A percentile compares a stretch with the other conserved stretches of the same genome.
phyloP scores from a whole-genome alignment of 805 yeast genomes.

The Metahyphopichia silvanorum region DNA sequence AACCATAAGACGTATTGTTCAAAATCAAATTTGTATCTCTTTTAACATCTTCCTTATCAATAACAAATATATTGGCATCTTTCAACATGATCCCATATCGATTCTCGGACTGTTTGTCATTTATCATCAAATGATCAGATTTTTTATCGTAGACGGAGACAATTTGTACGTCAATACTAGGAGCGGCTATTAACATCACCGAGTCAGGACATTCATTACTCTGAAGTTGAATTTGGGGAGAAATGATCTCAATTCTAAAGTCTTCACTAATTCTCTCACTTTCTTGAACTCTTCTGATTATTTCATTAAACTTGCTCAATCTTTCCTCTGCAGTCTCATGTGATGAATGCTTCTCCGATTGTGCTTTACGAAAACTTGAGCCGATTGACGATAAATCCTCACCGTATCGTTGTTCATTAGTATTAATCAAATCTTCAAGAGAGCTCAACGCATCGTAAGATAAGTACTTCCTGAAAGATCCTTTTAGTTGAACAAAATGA shows the following conservation, averaged over 20 bases:
- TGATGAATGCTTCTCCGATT: constrained; percentile 1
- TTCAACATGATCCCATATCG: constrained; percentile 67
- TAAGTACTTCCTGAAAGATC: constrained; percentile 24
- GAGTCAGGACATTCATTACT: constrained; percentile 43
- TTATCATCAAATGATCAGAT: constrained; percentile 28
- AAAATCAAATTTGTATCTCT: constrained; percentile 39
- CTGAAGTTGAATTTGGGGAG: constrained; percentile 44
- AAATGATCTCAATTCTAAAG: constrained; percentile 33
- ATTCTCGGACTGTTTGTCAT: constrained; percentile 47
- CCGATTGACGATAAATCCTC: constrained; percentile 15
- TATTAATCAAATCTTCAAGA: constrained; percentile 29
- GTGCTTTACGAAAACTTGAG: constrained; percentile 1
- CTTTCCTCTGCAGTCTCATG: constrained; percentile 13
- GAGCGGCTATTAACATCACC: constrained; percentile 70
- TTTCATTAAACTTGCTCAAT: constrained; percentile 29
- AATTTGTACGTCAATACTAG: constrained; percentile 64
- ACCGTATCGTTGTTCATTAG: constrained; percentile 4
- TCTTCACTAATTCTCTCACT: constrained; percentile 35
- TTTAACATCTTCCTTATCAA: constrained; percentile 46
- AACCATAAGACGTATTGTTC: constrained; percentile 57
- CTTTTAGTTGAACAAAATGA: constrained; percentile 31
- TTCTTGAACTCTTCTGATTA: constrained; percentile 18
- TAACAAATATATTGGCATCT: constrained; percentile 69
- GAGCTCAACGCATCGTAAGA: constrained; percentile 32
- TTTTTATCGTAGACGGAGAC: constrained; percentile 55